phyloP scores from a whole-genome alignment of 768 basidiomycete genomes.

The Psilocybe sp. region DNA sequence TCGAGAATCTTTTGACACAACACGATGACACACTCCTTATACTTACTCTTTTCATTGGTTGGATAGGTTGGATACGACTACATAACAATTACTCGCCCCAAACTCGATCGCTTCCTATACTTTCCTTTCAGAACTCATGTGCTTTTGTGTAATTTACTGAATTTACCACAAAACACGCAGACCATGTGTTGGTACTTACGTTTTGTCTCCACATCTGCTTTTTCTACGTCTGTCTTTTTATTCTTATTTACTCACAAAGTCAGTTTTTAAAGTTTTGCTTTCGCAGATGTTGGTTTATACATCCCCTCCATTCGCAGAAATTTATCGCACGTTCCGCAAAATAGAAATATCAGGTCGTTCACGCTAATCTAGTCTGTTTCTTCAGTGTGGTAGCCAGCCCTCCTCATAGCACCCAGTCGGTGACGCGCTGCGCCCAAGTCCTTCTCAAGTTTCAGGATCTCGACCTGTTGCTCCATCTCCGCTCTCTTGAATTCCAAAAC shows the following conservation, averaged over 20 bases:
- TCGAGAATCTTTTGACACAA: constrained; percentile 49
- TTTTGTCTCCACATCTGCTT: constrained; percentile 12
- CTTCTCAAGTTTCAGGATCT: constrained; percentile 94
- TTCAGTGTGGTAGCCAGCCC: constrained; percentile 86
- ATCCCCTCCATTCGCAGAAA: neutral
- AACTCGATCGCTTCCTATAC: neutral
- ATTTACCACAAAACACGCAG: neutral
- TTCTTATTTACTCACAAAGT: constrained; percentile 16
- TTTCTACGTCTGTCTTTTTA: constrained; percentile 15
- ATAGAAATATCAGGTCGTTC: constrained; percentile 12
- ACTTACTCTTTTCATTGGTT: constrained; percentile 5
- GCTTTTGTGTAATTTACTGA: constrained; percentile 1
- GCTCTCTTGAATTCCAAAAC: constrained; percentile 92
- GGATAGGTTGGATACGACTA: too few species aligned
- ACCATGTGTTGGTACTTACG: constrained; percentile 13
- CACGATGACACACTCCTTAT: constrained; percentile 25
- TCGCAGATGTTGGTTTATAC: constrained; percentile 3
- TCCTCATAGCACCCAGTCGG: constrained; percentile 78
- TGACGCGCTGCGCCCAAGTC: constrained; percentile 87
- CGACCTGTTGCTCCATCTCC: constrained; percentile 99
- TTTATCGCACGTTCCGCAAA: constrained; percentile 10
- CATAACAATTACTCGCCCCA: neutral
- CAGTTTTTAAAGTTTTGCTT: constrained; percentile 10
- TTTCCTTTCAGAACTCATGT: constrained; percentile 10
- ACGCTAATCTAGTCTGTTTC: constrained; percentile 57